Base-by-base conservation (phyloP, 2,329 filamentous ascomycete species). In the Botrytis porri region DNA sequence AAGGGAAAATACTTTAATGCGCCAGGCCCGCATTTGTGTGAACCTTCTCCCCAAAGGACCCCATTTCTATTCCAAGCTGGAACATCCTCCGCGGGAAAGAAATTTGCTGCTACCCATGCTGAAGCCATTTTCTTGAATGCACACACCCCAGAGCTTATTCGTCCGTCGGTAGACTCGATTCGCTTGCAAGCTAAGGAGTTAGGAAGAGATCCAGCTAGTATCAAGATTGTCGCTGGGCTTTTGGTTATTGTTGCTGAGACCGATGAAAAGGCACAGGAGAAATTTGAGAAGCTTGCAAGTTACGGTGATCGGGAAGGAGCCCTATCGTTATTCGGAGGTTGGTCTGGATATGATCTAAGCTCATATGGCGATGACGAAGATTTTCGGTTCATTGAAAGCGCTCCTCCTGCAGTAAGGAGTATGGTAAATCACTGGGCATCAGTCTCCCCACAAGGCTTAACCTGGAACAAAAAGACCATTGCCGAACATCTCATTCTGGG, bases 41-140 rank as follows among this genome's bases (percentile, higher is more conserved):
- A 92, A 69, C 77, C 77, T 18, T 76, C 75, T 82, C 75, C 72
- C 35, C 77, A 79, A 57, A 69, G 78, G 39, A 78, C 78, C 1
- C 78, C 78, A 12, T 77, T 78, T 32, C 60, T 79, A 12, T 78
- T 93, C 4, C 91, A 93, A 80, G 91, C 91, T 0, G 91, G 91
- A 0, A 90, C 90, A 0, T 91, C 88, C 0, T 87, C 85, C 63
- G 86, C 90, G 0, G 91, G 91, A 1, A 92, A 90, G 80, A 81
- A 83, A 0, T 93, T 93, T 76, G 90, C 90, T 0, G 89, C 90
- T 0, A 87, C 90, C 76, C 90, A 93, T 78, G 91, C 91, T 0
- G 91, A 93, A 78, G 90, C 87, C 3, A 90, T 93, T 69, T 93
- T 93, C 77, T 86, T 92, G 0, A 90, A 88, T 0, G 89, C 89